phyloP scores from a whole-genome alignment of 805 yeast species.

The Yamadazyma sp. region DNA sequence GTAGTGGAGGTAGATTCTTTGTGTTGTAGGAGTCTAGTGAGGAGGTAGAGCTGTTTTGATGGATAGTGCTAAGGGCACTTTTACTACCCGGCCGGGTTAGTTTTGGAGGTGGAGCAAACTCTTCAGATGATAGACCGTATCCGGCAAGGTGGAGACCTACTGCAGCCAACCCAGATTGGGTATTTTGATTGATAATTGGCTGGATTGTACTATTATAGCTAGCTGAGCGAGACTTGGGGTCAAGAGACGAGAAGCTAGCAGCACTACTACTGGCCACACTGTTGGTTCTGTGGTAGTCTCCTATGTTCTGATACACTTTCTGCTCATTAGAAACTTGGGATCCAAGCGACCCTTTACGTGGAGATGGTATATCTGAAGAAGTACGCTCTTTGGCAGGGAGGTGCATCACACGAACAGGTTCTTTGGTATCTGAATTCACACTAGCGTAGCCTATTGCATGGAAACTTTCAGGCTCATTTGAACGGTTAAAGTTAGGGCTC shows the following conservation, averaged over 20 bases:
- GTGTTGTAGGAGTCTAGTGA: conserved; percentile 1
- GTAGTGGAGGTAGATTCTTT: conserved; percentile 6
- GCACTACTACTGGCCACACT: conserved; percentile 13
- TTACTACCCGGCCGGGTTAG: background rate
- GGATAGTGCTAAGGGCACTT: conserved; percentile 4
- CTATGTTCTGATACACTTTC: conserved; percentile 4
- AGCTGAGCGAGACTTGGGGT: conserved; percentile 14
- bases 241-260: conserved; percentile 15
- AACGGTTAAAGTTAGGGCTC: background rate
- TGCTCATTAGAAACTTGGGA: conserved; percentile 11
- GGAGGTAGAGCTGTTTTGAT: conserved; percentile 6
- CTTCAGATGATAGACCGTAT: conserved; percentile 28
- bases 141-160: conserved; percentile 31
- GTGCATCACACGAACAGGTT: conserved; percentile 32
- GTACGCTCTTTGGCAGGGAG: conserved; percentile 20
- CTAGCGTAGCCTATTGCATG: conserved; percentile 40
- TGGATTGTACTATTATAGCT: conserved; percentile 3
- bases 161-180: conserved; percentile 18
- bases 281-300: conserved; percentile 10
- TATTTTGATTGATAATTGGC: too few relatives aligned
- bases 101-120: conserved; percentile 24
- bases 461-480: conserved; percentile 17
- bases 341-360: conserved; percentile 11
- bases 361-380: background rate
- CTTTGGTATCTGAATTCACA: conserved; percentile 21